Base-by-base conservation (phyloP, 2,329 filamentous ascomycete genomes). In the Alternaria triticimaculans region DNA sequence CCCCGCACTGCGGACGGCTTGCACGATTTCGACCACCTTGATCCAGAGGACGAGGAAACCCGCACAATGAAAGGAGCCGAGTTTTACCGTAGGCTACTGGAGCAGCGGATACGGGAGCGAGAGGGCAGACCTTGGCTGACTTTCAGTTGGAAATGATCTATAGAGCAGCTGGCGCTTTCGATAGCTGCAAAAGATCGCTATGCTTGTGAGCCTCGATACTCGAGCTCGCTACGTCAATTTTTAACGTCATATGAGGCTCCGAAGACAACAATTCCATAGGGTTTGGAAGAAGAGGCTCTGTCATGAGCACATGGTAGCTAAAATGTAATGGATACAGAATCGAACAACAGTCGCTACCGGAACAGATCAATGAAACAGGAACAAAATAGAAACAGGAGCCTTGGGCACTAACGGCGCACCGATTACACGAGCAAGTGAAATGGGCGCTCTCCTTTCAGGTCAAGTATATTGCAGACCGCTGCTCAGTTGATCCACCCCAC, bases 181-280 rank as follows among this genome's bases (percentile, higher is more conserved):
- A 41, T 33, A 12, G 11, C 26, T 28, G 11, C 26, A 28, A 28
- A 28, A 11, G 26, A 28, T 28, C 10, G 10, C 26, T 28, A 28
- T 28, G 26, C 26, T 28, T 28, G 9, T 28, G 10, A 28, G 26
- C 6, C 7, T 25, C 33, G 8, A 15, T 41, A 41, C 4, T 41
- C 15, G n/a, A 11, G 37, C 0, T 41, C n/a, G 15, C n/a, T 41
- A 41, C n/a, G n/a, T 2, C 2, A 10, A 18, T 18, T 18, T 0
- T 41, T 0, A 11, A 41, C 9, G 8, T 10, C 4, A 1, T 9
- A 18, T 41, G 0, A 41, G 4, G 4, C 37, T 18, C 37, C 4
- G 15, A 41, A 18, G 9, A 3, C 9, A n/a, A 11, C 8, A 41
- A 41, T 41, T 2, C 1, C 4, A 18, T 1, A 3, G 2, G 1